Base-by-base conservation (phyloP, 108 stramenopile genomes). In the Cyclotella kingstonii region DNA sequence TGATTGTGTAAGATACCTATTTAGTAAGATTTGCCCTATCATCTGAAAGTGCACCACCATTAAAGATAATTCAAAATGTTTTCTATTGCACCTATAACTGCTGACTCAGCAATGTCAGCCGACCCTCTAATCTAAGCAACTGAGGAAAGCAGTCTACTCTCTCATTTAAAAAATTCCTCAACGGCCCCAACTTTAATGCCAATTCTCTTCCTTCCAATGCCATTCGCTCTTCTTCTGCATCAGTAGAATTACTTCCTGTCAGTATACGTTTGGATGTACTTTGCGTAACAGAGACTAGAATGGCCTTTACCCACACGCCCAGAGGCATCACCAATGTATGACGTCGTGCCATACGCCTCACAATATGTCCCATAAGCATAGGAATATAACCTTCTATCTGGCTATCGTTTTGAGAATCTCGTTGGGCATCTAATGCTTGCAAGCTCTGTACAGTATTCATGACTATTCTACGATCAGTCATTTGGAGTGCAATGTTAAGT, bases 131-230 rank as follows among this genome's bases (percentile, higher is more conserved):
- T 21, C 65, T 54, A 39, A 77, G 54, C 44, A 77, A 27, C 42
- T 71, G 76, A 30, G 76, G 64, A 38, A 77, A 69, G 52, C 70
- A 67, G 50, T 77, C 76, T 14, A 72, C 70, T 43, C 76, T 49
- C 49, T 68, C 76, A 40, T 71, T 77, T 50, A 77, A 46, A 34
- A 77, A 66, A 53, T 69, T 77, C 51, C 58, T 61, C 57, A 77
- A 43, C 29, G 66, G 76, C 12, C 67, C 67, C 46, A 77, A 53
- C 45, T 65, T 66, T 22, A 28, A 22, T 21, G 76, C 76, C 70
- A 77, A 50, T 31, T 72, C 70, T 19, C 68, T 44, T 34, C 54
- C 73, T 36, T 70, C 68, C 61, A 29, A 54, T 33, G 56, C 61
- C 56, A 77, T 66, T 22, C 34, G 36, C 27, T 57, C 46, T 31